Evolutionary conservation across 176 grass and related monocot genomes (phyloP).

Genomic region (Hordeum marinum): DNA sequence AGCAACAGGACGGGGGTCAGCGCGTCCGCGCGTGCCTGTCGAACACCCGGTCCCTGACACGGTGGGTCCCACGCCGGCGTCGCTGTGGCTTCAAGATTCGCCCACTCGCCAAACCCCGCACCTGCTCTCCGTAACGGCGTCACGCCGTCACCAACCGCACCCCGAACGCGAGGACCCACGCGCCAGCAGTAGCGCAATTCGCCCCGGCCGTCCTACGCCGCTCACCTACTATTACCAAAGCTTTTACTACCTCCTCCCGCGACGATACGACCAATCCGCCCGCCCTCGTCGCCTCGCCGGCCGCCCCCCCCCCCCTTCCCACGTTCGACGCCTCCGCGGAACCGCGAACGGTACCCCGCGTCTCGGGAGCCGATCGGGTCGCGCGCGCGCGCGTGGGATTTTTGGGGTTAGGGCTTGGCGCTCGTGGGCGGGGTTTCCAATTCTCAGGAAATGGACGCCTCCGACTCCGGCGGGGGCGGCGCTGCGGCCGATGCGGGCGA

Average conservation of each 20-base stretch:
- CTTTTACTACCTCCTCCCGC: neutral
- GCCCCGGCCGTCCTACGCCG: neutral
- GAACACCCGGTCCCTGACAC: neutral
- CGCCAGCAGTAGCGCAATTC: neutral
- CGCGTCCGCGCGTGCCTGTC: neutral
- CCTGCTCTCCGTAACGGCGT: neutral
- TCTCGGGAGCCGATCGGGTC: slow-evolving; percentile 9
- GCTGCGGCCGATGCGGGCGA: slow-evolving; percentile 21
- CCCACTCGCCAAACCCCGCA: neutral
- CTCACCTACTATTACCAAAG: slow-evolving; percentile 7
- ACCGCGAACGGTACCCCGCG: neutral
- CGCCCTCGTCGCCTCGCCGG: neutral
- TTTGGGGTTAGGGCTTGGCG: neutral
- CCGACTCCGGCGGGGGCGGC: slow-evolving; percentile 13
- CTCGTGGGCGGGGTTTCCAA: neutral
- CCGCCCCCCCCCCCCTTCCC: neutral
- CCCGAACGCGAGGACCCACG: neutral
- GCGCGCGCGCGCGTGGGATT: neutral
- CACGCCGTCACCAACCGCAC: neutral
- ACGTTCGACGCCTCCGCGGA: neutral
- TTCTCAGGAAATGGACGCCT: slow-evolving; percentile 36
- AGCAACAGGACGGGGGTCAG: neutral
- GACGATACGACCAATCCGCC: slow-evolving; percentile 14
- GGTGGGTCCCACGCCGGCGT: neutral
- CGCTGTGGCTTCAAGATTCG: slow-evolving; percentile 30